These are phyloP conservation scores for Acacia melanoxylon DNA, from an alignment of 306 rosid species.

Conservation along the genomic window DNA sequence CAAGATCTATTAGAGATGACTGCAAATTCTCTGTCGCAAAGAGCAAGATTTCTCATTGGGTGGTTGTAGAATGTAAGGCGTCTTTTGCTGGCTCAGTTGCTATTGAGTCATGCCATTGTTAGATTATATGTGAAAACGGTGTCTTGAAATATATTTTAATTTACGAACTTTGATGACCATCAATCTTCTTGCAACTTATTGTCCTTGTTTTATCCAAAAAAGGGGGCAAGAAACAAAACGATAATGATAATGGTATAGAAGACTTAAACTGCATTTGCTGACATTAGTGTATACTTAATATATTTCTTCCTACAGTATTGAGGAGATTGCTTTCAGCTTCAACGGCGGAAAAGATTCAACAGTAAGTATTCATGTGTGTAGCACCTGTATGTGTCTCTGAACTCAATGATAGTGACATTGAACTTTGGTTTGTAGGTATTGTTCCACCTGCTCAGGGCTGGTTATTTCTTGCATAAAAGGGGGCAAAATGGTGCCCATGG, in stretches of 20 bases:
- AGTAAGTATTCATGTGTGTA: slow-evolving; percentile 52
- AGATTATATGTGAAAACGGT: neutral
- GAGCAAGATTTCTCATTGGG: slow-evolving; percentile 9
- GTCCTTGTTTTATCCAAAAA: neutral
- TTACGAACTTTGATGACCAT: neutral
- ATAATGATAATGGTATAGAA: neutral
- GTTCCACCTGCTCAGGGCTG: slow-evolving; percentile 96
- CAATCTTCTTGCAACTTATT: neutral
- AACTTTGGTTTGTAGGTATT: slow-evolving; percentile 70
- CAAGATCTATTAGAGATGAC: neutral
- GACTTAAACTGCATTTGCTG: slow-evolving; percentile 7
- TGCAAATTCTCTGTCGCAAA: neutral
- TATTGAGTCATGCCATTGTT: neutral
- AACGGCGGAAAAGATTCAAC: slow-evolving; percentile 99
- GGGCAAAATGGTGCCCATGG: slow-evolving; percentile 63
- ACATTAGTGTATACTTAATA: slow-evolving; percentile 13
- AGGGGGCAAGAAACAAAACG: neutral
- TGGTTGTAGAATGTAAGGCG: neutral
- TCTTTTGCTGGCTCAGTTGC: neutral
- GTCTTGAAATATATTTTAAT: neutral
- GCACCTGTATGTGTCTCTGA: slow-evolving; percentile 15
- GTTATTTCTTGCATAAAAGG: slow-evolving; percentile 73
- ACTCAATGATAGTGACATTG: slow-evolving; percentile 27
- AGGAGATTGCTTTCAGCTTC: slow-evolving; percentile 96
- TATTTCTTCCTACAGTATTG: slow-evolving; percentile 57